Evolutionary conservation across 2,329 filamentous ascomycete genomes (phyloP), one percentile per base, ranked within the genome.

Genomic region (Fusarium chaquense): DNA sequence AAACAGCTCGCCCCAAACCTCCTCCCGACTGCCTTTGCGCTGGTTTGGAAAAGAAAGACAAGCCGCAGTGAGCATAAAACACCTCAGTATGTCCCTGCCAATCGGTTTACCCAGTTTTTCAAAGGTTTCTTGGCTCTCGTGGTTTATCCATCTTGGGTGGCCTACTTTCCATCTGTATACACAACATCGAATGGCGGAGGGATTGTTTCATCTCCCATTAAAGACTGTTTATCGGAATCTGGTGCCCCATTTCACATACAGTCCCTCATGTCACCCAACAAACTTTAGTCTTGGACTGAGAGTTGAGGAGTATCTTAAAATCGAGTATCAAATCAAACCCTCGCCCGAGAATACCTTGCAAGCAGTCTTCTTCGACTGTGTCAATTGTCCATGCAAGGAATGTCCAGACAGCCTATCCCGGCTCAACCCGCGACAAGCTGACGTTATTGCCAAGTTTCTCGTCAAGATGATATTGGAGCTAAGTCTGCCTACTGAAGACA

Each of bases 1-100:
- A 30, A 49, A 2, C 62, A 67, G 2, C 51, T 67, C 6, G 47
- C 43, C 2, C 65, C 65, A 1, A 41, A 30, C 0, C 38, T 67
- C 20, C n/a, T n/a, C 0, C 3, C 43, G 0, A 67, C 58, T 1
- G 41, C 51, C 0, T 20, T 51, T 3, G 62, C 56, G 22, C n/a
- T n/a, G n/a, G n/a, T n/a, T n/a, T n/a, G n/a, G n/a, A n/a, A n/a
- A 20, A 20, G 20, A 20, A 20, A 20, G 20, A 20, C 20, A 20
- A 20, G 20, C 20, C 20, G 2, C 20, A 20, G 20, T 20, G 20
- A 20, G 20, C 20, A 20, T 20, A 20, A 20, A 20, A 20, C 20
- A 20, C 20, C 20, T 20, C 20, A 20, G 2, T 20, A 20, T 20
- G 7, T 5, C 11, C 18, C 43, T 3, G 50, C 43, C 0, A 66